Evolutionary conservation across 2,329 filamentous ascomycete genomes (phyloP).

Genomic region (Rutstroemia sp.): DNA sequence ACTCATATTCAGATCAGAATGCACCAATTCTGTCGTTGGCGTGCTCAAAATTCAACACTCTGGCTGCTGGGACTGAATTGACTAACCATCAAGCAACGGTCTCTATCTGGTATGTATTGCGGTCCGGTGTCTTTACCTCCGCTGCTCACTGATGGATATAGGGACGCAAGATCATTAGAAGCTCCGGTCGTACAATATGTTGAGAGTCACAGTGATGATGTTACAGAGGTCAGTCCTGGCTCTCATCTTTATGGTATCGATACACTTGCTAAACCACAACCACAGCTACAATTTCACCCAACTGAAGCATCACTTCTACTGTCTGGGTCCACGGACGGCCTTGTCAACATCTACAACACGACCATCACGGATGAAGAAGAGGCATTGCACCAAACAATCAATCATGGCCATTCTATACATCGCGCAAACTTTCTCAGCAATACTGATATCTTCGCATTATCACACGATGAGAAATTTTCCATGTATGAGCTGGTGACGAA

Average conservation of each 20-base stretch:
- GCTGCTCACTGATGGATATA: conserved; percentile 24
- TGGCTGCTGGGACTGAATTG: conserved; percentile 69
- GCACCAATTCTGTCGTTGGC: conserved; percentile 59
- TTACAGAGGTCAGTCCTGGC: conserved; percentile 44
- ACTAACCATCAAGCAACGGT: conserved; percentile 56
- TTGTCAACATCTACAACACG: conserved; percentile 71
- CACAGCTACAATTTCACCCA: conserved; percentile 54
- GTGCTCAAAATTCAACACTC: conserved; percentile 46
- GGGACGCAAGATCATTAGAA: conserved; percentile 49
- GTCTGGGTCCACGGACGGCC: conserved; percentile 72
- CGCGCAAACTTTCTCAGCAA: conserved; percentile 63
- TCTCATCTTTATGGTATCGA: background rate
- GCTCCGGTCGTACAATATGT: conserved; percentile 47
- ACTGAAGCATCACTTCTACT: conserved; percentile 54
- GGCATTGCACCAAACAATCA: conserved; percentile 69
- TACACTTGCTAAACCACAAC: conserved; percentile 21
- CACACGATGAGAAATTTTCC: conserved; percentile 71
- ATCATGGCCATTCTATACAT: conserved; percentile 68
- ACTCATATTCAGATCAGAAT: conserved; percentile 32
- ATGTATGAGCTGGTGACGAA: conserved; percentile 64
- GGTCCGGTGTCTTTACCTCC: background rate
- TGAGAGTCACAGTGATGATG: conserved; percentile 61
- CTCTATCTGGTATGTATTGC: conserved; percentile 46
- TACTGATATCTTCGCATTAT: conserved; percentile 62
- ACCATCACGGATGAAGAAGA: conserved; percentile 68